Evolutionary conservation across 2,329 filamentous ascomycete species (phyloP), one percentile per base, ranked within the genome.

Genomic region (Emergomyces pasteurianus): DNA sequence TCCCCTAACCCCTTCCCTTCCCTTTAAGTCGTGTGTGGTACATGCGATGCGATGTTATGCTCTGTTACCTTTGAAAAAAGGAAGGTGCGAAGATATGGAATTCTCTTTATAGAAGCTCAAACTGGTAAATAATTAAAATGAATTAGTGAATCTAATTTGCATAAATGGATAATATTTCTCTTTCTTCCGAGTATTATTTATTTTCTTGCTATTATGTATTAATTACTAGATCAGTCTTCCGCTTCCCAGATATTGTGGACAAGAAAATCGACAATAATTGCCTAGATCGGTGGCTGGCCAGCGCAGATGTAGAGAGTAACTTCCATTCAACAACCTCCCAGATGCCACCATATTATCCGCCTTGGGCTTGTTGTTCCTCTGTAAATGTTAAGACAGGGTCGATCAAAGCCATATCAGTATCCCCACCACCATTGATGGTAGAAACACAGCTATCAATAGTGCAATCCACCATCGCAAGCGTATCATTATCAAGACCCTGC

Each of bases 371-470:
- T 28, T 59, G 40, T 18, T 46, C 43, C 50, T 53, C 38, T 31
- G 58, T 65, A 60, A 71, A 74, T 47, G 66, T 64, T 61, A 72
- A 62, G 43, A 70, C 66, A 63, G 73, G 71, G 62, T 75, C 72
- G 63, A 73, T 71, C 63, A 72, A 63, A 42, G 67, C 66, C 67
- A 72, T 68, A 18, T 71, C 69, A 53, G 72, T 65, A 60, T 66
- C 63, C 62, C 62, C 52, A 52, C 31, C 8, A 8, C 34, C n/a
- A 50, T 46, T 38, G 34, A 31, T n/a, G 60, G 58, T 14, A 38
- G 49, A 28, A 16, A 52, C 18, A 21, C 23, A 47, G 26, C 42
- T 46, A 58, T 40, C 58, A 40, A 21, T 26, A 18, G 18, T 9
- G 16, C 31, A 46, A 40, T 58, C 47, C 58, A 46, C 58, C 23